A percentile compares a stretch with the other conserved stretches of the same genome.
These are phyloP conservation scores for Hanseniaspora occidentalis DNA, from an alignment of 805 yeast species.

Conservation along the genomic window DNA sequence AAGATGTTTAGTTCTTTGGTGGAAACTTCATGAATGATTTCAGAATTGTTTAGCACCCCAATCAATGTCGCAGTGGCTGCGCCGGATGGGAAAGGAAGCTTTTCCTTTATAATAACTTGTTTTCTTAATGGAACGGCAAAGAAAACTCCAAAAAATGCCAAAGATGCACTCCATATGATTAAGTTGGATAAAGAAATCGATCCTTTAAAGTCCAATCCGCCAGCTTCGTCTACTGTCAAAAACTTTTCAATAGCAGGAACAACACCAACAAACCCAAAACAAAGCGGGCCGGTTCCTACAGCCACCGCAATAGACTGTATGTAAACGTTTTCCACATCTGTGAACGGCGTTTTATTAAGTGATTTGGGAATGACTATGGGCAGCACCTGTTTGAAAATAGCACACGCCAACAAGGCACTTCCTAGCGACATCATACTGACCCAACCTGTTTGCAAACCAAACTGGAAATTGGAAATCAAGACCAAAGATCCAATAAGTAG, in stretches of 20 bases:
- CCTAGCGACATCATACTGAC: constrained; percentile 98
- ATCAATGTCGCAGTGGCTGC: constrained; percentile 91
- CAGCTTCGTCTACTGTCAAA: constrained; percentile 66
- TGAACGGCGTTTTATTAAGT: constrained; percentile 32
- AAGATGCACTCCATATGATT: constrained; percentile 70
- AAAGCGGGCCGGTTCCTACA: constrained; percentile 93
- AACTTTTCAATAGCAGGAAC: constrained; percentile 92
- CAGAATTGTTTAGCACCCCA: constrained; percentile 70
- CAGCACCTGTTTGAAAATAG: constrained; percentile 54
- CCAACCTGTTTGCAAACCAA: constrained; percentile 97
- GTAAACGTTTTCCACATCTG: constrained; percentile 91
- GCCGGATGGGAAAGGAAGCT: constrained; percentile 88
- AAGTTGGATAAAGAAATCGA: constrained; percentile 25
- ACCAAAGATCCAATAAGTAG: constrained; percentile 78
- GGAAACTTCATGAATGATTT: constrained; percentile 27
- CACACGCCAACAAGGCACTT: constrained; percentile 77
- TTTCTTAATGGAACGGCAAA: constrained; percentile 82
- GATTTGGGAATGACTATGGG: constrained; percentile 20
- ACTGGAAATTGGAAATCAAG: constrained; percentile 82
- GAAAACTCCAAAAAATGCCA: constrained; percentile 91
- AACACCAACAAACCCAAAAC: constrained; percentile 91
- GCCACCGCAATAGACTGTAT: constrained; percentile 92
- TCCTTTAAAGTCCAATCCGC: constrained; percentile 23
- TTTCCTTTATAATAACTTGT: constrained; percentile 80
- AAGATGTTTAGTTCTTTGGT: constrained; percentile 17